phyloP scores from a whole-genome alignment of 352 stramenopile genomes.

The Thalassiosira ordinaria region DNA sequence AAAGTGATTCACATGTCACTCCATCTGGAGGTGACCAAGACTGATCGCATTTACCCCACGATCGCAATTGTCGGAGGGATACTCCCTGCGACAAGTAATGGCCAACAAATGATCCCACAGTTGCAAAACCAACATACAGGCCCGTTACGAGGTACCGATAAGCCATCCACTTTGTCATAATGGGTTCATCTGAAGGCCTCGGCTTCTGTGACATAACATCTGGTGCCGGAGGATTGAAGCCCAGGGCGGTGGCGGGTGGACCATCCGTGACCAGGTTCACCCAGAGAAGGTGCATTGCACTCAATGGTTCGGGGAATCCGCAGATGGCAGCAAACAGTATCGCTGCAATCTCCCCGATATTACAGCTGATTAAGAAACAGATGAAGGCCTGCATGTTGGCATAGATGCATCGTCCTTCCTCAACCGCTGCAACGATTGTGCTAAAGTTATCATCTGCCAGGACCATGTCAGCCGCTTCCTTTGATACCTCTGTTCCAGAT shows the following conservation, averaged over 20 bases:
- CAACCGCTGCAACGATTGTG: conserved; percentile 93
- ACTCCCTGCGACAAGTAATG: conserved; percentile 87
- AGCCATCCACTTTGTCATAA: conserved; percentile 98
- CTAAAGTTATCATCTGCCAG: conserved; percentile 99
- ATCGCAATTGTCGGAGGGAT: conserved; percentile 74
- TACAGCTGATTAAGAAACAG: conserved; percentile 98
- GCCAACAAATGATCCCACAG: conserved; percentile 87
- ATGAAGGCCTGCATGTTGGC: conserved; percentile 99
- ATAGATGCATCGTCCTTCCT: conserved; percentile 88
- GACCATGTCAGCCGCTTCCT: conserved; percentile 98
- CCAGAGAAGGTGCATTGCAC: conserved; percentile 98
- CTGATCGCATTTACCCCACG: conserved; percentile 84
- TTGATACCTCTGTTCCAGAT: conserved; percentile 95
- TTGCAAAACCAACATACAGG: conserved; percentile 90
- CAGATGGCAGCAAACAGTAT: conserved; percentile 98
- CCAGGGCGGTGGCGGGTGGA: conserved; percentile 96
- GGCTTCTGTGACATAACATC: conserved; percentile 97
- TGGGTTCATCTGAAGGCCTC: conserved; percentile 93
- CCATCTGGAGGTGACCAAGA: conserved; percentile 59
- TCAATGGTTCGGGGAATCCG: conserved; percentile 96
- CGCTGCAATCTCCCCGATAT: conserved; percentile 98
- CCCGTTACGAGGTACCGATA: conserved; percentile 94
- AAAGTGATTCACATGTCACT: conserved; percentile 63
- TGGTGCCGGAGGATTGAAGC: conserved; percentile 97
- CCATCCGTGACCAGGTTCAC: conserved; percentile 99